Evolutionary conservation across 1,284 basidiomycete species (phyloP), one percentile per base, ranked within the genome.

Genomic region (Ustilago crameri): DNA sequence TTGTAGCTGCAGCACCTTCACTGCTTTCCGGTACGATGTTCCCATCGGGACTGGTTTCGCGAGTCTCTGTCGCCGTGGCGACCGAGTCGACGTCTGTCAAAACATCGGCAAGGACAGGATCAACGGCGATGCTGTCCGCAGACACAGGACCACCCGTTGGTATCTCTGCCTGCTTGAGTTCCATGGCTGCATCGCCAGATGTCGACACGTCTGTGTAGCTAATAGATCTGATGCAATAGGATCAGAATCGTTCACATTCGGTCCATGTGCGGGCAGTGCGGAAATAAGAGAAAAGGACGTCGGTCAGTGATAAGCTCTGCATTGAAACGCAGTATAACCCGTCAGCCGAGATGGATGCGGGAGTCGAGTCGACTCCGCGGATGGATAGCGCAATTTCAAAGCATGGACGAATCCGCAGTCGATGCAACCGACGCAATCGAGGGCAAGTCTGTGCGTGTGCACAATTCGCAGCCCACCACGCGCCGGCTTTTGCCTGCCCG

Each of bases 11-110:
- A 15, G 24, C 43, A 4, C 8, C 41, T 12, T 23, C 41, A 15
- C 20, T 23, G 38, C 41, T 42, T n/a, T 57, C 58, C 15, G 32
- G 54, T 9, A 32, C 58, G 1, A 46, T 15, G 2, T 51, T 27
- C n/a, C 34, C 55, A 22, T 54, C 65, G 14, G 58, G 65, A 44
- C 65, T 42, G 10, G 41, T 62, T 17, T 68, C 67, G 35, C 60
- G 60, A 9, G 67, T 64, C 18, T 37, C 56, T 40, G 60, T 70
- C 56, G 67, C 66, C 32, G 66, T 63, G 43, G 67, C 59, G 56
- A 60, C 49, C 9, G 66, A 63, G 22, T 63, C 60, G 7, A 51
- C 66, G 43, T 63, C 66, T 1, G 60, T 69, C 65, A 68, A 54
- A 1, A 54, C 42, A 58, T 68, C 65, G 15, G 54, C 54, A 9